Base-by-base conservation (phyloP, 306 rosid species). In the Luffa aegyptiaca region DNA sequence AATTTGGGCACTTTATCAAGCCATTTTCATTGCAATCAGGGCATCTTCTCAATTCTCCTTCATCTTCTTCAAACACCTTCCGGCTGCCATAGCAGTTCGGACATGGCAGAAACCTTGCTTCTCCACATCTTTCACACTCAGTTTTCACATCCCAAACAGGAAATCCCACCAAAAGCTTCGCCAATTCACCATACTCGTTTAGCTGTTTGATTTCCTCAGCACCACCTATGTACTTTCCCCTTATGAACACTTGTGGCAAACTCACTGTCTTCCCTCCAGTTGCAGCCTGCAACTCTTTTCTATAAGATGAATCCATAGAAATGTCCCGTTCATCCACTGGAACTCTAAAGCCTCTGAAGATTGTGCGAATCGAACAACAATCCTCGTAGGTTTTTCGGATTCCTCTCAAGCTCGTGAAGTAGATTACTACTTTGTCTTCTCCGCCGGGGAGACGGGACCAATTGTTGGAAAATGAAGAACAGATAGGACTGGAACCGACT, bases 1-100 rank as follows among this genome's bases (percentile, higher is more conserved):
- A 92, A 81, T 77, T 48, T 3, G 91, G 88, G 83, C 98, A 93
- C 82, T 90, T 84, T 0, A 89, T 85, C 92, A 93, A 90, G 58
- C 98, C 98, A 84, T 93, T 93, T 80, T 93, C 97, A 44, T 93
- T 93, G 79, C 98, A 93, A 59, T 81, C 68, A 1, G 81, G 83
- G 84, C 98, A 93, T 84, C 92, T 90, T 80, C 80, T 86, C 86
- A 85, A 71, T 13, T 72, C 77, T 20, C 92, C 88, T 39, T 84
- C 84, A 61, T 83, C 87, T 79, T 86, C 84, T 36, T 87, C 84
- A 79, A 90, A 93, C 77, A 91, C 88, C 84, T 93, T 93, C 52
- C 87, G 86, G 41, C 95, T 91, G 9, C 98, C 98, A 82, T 58
- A 85, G 77, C 97, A 93, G 58, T 83, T 86, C 53, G 80, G 83